Conservation (phyloP, 768 basidiomycete species). For the Russula griseocarnosa region DNA sequence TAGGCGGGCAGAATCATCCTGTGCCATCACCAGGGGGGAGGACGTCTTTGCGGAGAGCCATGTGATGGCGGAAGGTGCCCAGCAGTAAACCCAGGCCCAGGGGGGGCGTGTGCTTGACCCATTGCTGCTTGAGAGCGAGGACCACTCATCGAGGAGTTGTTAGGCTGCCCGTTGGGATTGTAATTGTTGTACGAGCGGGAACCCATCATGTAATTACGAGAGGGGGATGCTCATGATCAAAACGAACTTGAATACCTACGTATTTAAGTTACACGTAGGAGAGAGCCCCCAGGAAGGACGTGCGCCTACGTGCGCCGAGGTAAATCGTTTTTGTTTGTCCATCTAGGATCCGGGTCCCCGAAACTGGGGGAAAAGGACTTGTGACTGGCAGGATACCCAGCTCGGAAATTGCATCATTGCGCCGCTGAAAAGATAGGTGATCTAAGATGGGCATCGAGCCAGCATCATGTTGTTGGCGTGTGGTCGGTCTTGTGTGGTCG, state of each 20-base stretch:
- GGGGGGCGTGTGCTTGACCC: not conserved
- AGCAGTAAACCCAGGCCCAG: too few relatives aligned
- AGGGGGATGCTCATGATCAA: not conserved
- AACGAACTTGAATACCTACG: too few relatives aligned
- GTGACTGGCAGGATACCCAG: not conserved
- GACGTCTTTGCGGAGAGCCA: too few relatives aligned
- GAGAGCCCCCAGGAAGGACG: not conserved
- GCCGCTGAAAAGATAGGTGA: not conserved
- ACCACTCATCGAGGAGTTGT: not conserved
- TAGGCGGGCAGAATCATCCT: too few relatives aligned
- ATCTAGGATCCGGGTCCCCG: too few relatives aligned
- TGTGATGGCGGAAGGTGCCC: too few relatives aligned
- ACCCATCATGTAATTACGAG: not conserved
- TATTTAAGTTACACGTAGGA: not conserved
- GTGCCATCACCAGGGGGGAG: too few relatives aligned
- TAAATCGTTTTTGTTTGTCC: not conserved
- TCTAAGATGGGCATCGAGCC: not conserved
- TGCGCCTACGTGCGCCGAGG: not conserved
- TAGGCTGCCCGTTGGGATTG: not conserved
- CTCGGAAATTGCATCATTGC: conserved; percentile 1
- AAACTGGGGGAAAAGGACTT: not conserved
- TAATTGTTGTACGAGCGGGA: not conserved
- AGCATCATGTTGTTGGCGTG: not conserved
- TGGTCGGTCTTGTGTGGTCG: too few relatives aligned
- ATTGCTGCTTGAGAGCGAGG: not conserved